Base-by-base conservation (phyloP, 208 protist genomes). In the Wallacemonas sp. region DNA sequence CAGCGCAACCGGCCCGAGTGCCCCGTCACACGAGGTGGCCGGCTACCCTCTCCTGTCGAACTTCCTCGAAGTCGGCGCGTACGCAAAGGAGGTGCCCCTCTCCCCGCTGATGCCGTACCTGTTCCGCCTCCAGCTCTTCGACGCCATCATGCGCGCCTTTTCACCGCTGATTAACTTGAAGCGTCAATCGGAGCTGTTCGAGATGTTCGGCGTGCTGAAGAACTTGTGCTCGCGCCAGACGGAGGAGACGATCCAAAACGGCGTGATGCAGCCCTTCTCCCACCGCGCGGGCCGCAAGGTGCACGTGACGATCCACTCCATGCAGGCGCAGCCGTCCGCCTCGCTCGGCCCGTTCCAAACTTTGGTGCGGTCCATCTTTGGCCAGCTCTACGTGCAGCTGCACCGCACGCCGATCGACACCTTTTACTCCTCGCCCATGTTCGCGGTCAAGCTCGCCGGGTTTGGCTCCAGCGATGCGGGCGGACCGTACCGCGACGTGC, bases 401-500 rank as follows among this genome's bases (percentile, higher is more conserved):
- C 85, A 93, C 45, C 72, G 72, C 28, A 72, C 74, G 63, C 75
- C 75, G 12, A 71, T 79, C 57, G 79, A 87, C 62, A 92, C 77
- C 20, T 97, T 94, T 68, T 91, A 85, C 67, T 79, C 76, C 4
- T 92, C 88, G 11, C 92, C 92, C 18, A 93, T 97, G 64, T 97
- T 97, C 64, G 87, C 74, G 0, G 92, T 95, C 5, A 97, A 93
- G 61, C 82, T 97, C 28, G 81, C 89, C 25, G 92, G 92, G 32
- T 97, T 97, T 50, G 92, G 83, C 45, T 93, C 92, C 18, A 92
- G 86, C 2, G 93, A 97, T 72, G 91, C 91, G 2, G 93, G 93
- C 31, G 93, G 93, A 3, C 93, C 93, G 3, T 97, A 95, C 78
- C 86, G 93, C 54, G 93, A 97, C 44, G 76, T 93, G 23, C 79